Evolutionary conservation across 805 yeast species (phyloP).

Genomic region (Jamesozyma spencerorum): DNA sequence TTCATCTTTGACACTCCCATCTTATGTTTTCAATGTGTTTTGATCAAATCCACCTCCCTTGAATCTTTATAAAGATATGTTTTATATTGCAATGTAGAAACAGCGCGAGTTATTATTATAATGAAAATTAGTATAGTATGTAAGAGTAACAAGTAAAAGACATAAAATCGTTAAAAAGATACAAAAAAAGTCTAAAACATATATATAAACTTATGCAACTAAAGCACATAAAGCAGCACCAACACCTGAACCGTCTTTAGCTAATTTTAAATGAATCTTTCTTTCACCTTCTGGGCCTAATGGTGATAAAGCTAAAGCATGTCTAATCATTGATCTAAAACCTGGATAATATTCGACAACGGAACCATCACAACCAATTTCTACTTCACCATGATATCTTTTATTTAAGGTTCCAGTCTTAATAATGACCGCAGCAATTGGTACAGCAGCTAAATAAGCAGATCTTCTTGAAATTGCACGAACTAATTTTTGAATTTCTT

Average conservation of each 20-base stretch:
- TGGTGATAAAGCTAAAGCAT: constrained; percentile 61
- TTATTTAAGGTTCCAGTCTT: constrained; percentile 55
- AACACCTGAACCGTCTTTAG: constrained; percentile 93
- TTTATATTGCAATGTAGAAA: no score
- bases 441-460: constrained; percentile 80
- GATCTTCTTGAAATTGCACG: constrained; percentile 79
- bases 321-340: constrained; percentile 68
- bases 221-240: constrained; percentile 93
- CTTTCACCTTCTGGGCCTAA: constrained; percentile 69
- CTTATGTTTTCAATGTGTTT: background rate
- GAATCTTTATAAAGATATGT: no score
- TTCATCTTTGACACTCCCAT: background rate
- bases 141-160: no score
- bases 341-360: constrained; percentile 92
- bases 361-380: constrained; percentile 93
- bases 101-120: no score
- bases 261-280: constrained; percentile 65
- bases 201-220: constrained; percentile 29
- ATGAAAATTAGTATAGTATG: no score
- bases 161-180: no score
- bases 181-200: no score
- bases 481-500: constrained; percentile 64
- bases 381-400: constrained; percentile 60
- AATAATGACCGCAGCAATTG: constrained; percentile 71
- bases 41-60: no score